phyloP scores from a whole-genome alignment of 2,329 filamentous ascomycete species.

The Beauveria caledonica region DNA sequence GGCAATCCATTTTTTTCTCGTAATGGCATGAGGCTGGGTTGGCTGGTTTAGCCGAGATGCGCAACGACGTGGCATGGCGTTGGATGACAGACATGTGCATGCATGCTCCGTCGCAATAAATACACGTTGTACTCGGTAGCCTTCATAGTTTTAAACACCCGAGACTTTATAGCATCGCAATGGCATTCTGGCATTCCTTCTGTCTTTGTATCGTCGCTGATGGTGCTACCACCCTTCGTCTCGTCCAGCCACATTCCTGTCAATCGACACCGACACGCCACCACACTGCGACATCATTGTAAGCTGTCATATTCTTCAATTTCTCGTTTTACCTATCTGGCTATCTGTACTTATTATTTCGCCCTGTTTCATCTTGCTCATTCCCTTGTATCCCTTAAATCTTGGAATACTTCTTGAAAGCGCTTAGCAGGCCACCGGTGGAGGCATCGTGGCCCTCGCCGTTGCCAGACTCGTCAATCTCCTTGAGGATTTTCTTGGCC shows the following conservation, averaged over 20 bases:
- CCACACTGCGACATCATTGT: not conserved
- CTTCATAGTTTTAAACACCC: not conserved
- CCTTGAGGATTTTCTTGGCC: conserved; percentile 81
- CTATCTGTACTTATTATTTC: not conserved
- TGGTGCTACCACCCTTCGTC: not conserved
- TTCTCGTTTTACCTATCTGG: not conserved
- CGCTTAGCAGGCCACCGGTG: conserved; percentile 81
- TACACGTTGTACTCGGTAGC: not conserved
- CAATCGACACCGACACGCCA: not conserved
- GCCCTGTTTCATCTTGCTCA: not conserved
- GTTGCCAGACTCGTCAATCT: conserved; percentile 72
- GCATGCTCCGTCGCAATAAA: too few species aligned
- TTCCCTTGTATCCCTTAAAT: conserved; percentile 28
- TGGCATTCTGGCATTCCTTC: not conserved
- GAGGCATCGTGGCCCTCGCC: conserved; percentile 73
- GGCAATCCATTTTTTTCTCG: not conserved
- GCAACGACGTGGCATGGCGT: not conserved
- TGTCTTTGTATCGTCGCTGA: not conserved
- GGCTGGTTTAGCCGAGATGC: not conserved
- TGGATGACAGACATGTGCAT: too few species aligned
- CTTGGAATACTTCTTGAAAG: conserved; percentile 71
- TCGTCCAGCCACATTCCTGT: conserved; percentile 1
- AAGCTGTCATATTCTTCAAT: not conserved
- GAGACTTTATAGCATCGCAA: not conserved
- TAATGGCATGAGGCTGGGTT: not conserved